Conservation (phyloP, 495 filamentous ascomycete genomes). For the Penicillium ucsense region DNA sequence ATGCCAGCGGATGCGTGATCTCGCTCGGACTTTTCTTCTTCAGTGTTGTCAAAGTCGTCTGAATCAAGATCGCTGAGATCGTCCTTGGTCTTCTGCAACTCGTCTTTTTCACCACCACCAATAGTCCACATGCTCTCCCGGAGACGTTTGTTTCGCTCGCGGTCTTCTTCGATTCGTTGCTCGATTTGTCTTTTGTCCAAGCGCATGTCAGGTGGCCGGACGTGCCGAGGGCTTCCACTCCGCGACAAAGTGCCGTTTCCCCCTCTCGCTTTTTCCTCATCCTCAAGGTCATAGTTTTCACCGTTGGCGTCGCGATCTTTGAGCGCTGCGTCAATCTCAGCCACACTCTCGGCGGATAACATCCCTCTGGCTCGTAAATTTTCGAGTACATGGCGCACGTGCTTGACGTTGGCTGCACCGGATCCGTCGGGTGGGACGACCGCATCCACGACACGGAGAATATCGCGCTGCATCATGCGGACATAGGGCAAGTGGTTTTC, state of each 20-base stretch:
- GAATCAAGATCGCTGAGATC: conserved; percentile 73
- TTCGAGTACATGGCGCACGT: conserved; percentile 71
- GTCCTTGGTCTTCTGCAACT: conserved; percentile 65
- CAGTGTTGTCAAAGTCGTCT: conserved; percentile 64
- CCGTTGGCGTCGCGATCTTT: conserved; percentile 56
- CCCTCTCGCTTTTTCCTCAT: conserved; percentile 21
- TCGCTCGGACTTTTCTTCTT: conserved; percentile 65
- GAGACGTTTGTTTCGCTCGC: conserved; percentile 85
- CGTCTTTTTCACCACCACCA: conserved; percentile 44
- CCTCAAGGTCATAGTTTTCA: conserved; percentile 27
- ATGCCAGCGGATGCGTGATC: not conserved
- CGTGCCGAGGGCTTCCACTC: conserved; percentile 21
- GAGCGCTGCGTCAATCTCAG: conserved; percentile 70
- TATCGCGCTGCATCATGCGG: conserved; percentile 90
- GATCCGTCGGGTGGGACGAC: conserved; percentile 74
- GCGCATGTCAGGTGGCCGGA: conserved; percentile 32
- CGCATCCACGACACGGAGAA: conserved; percentile 77
- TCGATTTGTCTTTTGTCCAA: conserved; percentile 83
- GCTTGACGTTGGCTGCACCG: conserved; percentile 89
- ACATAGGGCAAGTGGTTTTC: conserved; percentile 70
- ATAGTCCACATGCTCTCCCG: conserved; percentile 88
- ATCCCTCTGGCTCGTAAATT: conserved; percentile 58
- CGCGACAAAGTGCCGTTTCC: conserved; percentile 4
- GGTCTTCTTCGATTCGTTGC: conserved; percentile 92
- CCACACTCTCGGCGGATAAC: conserved; percentile 55